Conservation (phyloP, 768 basidiomycete species). For the Gymnopilus junonius region DNA sequence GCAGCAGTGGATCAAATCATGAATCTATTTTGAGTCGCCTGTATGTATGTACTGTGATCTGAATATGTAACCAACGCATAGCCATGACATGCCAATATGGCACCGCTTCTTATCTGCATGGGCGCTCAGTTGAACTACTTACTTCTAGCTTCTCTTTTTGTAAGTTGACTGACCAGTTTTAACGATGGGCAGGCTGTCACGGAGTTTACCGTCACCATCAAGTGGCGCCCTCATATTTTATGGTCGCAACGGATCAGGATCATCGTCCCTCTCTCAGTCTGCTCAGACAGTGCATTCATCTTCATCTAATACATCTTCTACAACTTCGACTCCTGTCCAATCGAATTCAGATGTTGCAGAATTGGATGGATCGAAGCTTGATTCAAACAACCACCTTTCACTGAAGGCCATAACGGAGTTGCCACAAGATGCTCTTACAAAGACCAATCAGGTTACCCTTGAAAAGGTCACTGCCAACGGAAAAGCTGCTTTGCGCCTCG, state of each 20-base stretch:
- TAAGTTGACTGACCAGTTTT: not conserved
- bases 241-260: conserved; percentile 7
- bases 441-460: not conserved
- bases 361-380: not conserved
- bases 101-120: no score
- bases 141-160: no score
- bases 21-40: not conserved
- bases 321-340: not conserved
- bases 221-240: conserved; percentile 31
- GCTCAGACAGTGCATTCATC: not conserved
- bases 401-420: not conserved
- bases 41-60: no score
- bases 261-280: no score
- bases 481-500: conserved; percentile 1
- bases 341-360: not conserved
- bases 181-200: conserved; percentile 21
- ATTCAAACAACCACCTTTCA: not conserved
- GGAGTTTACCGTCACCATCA: conserved; percentile 12
- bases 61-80: not conserved
- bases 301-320: not conserved
- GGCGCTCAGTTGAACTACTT: not conserved
- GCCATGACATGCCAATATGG: not conserved
- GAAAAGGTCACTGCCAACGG: not conserved
- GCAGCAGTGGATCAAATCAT: no score
- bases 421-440: not conserved